Base-by-base conservation (phyloP, 306 rosid genomes). In the Dryas drummondii region DNA sequence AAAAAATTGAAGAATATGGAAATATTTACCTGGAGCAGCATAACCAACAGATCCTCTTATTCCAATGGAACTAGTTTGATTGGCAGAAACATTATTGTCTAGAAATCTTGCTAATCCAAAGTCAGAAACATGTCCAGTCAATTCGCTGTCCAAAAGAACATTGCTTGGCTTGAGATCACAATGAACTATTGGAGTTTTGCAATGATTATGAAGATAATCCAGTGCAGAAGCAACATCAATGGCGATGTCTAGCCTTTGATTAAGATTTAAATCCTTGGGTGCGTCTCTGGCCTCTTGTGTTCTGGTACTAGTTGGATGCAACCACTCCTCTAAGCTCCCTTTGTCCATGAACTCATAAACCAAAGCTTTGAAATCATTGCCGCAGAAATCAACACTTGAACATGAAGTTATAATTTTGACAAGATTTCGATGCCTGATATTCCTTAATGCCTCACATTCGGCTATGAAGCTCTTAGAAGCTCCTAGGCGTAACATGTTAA, bases 351-450 rank as follows among this genome's bases (percentile, higher is more conserved):
- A 32, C 37, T 32, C 37, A 32, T 32, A 32, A 32, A 72, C 76
- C 2, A 72, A 19, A 51, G 57, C 66, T 5, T 27, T 74, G 71
- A 74, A 74, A 27, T 74, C 64, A 41, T 74, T 74, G 19, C 62
- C 71, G 6, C 66, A 52, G n/a, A 14, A 46, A 40, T 74, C 78
- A 64, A 41, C 41, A 40, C 78, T 74, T 61, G 83, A 22, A 27
- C 85, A 82, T 0, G 68, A 52, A 0, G 82, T 67, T 37, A 82
- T 15, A 27, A 77, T 8, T 27, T 54, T 72, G 54, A 67, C 70
- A 5, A 82, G 79, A 58, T 82, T 82, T 15, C 85, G 71, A 51
- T 82, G 79, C 16, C 37, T 32, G 3, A 32, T 32, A 32, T 32
- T 32, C 3, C 37, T 32, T 26, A 78, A 56, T 17, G 73, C 77